Evolutionary conservation across 1,139 yeast species (phyloP).

Genomic region (Yamadazyma songkhlaensis): DNA sequence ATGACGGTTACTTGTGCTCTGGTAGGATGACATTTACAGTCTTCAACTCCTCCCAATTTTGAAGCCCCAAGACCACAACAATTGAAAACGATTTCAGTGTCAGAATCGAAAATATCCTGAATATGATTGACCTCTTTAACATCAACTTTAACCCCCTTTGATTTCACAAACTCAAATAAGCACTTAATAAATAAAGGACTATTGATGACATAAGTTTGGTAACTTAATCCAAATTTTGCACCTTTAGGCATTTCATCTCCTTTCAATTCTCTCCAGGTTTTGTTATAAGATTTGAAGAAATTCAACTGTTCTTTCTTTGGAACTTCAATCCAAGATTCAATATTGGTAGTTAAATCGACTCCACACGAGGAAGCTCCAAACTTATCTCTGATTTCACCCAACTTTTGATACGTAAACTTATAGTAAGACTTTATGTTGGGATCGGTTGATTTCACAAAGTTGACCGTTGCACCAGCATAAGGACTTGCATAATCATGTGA

Average conservation of each 20-base stretch:
- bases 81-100: conserved; percentile 52
- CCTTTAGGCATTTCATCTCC: conserved; percentile 22
- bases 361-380: conserved; percentile 17
- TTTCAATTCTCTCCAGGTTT: background rate
- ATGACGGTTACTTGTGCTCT: conserved; percentile 71
- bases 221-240: conserved; percentile 50
- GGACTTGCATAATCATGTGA: conserved; percentile 22
- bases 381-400: conserved; percentile 10
- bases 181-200: conserved; percentile 32
- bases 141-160: conserved; percentile 11
- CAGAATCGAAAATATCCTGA: conserved; percentile 56
- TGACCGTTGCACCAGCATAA: conserved; percentile 22
- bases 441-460: conserved; percentile 10
- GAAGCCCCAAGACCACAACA: conserved; percentile 72
- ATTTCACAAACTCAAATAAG: conserved; percentile 10
- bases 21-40: conserved; percentile 54
- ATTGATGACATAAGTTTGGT: conserved; percentile 64
- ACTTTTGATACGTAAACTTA: conserved; percentile 16
- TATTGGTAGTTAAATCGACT: conserved; percentile 9
- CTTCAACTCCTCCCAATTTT: conserved; percentile 58
- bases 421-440: conserved; percentile 8
- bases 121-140: conserved; percentile 19
- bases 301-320: conserved; percentile 21
- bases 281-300: conserved; percentile 5
- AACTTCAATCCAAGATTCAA: conserved; percentile 26